These are phyloP conservation scores for Schizosaccharomyces osmophilus DNA, from an alignment of 805 yeast genomes.

Conservation along the genomic window DNA sequence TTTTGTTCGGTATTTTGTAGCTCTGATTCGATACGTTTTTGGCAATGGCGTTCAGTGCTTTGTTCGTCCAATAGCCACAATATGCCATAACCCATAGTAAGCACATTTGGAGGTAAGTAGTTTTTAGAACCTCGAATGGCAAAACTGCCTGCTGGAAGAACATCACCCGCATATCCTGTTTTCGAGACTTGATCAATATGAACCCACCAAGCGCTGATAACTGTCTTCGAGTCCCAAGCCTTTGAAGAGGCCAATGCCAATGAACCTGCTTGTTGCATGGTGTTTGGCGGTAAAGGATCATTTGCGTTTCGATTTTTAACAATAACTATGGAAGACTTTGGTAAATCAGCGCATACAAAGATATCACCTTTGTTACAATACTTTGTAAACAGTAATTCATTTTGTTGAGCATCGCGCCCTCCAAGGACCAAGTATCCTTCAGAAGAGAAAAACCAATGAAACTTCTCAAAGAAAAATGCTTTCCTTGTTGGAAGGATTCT, in stretches of 20 bases:
- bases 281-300: constrained; percentile 44
- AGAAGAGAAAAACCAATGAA: constrained; percentile 75
- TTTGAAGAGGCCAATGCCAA: constrained; percentile 57
- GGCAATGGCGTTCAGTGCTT: constrained; percentile 10
- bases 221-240: constrained; percentile 74
- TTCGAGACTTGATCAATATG: constrained; percentile 44
- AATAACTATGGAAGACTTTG: constrained; percentile 51
- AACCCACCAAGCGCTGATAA: constrained; percentile 64
- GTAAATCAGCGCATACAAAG: constrained; percentile 49
- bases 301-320: constrained; percentile 44
- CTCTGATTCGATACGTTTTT: not conserved
- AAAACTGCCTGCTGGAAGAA: constrained; percentile 38
- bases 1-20: not conserved
- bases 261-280: constrained; percentile 73
- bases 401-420: constrained; percentile 61
- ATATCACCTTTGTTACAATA: constrained; percentile 52
- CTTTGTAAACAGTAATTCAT: constrained; percentile 55
- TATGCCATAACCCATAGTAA: constrained; percentile 76
- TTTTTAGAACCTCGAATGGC: constrained; percentile 30
- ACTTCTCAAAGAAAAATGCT: constrained; percentile 83
- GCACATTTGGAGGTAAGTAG: constrained; percentile 44
- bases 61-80: constrained; percentile 45
- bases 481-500: constrained; percentile 25
- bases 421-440: constrained; percentile 66
- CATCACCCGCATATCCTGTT: constrained; percentile 22